Base-by-base conservation (phyloP, 352 stramenopile species). In the Phytophthora colocasiae region DNA sequence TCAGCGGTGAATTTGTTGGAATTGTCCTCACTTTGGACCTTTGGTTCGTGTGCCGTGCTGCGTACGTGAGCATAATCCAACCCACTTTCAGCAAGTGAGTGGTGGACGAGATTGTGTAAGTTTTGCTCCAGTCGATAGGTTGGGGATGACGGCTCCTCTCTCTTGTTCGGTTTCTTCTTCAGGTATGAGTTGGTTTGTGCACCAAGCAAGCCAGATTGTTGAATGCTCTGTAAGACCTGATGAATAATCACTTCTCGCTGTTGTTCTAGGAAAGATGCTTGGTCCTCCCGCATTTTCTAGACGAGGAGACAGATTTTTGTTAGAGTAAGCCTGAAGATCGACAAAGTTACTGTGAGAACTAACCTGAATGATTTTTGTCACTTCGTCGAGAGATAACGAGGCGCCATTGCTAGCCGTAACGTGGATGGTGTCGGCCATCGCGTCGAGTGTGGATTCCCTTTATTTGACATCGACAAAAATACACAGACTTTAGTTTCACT, bases 81-180 rank as follows among this genome's bases (percentile, higher is more conserved):
- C 19, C 80, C 82, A 36, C 75, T 86, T 29, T 93, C 77, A 6
- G 71, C 71, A 1, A 91, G 63, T n/a, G 85, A 93, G 24, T 90
- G 82, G 6, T 78, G 50, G 10, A 89, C 67, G 2, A 91, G 66
- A 0, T 68, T 71, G 27, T 85, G 77, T 26, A 93, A 61, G 22
- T 73, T 87, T 48, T 78, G 48, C n/a, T 93, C 82, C 17, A 90
- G 58, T 17, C 62, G 62, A 34, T 36, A 40, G 41, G 38, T 60
- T 11, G 61, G 32, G 11, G 54, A 58, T 14, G 34, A 66, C 14
- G 50, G 10, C 4, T 66, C 63, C 12, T 61, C 24, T 56, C 44
- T 57, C 22, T 68, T 48, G 22, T 45, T 57, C 24, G 15, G 32
- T 15, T 17, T 54, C 12, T 39, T 59, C 32, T 11, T 6, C 6